These are phyloP conservation scores for Penicillium manginii DNA, from an alignment of 495 filamentous ascomycete species.

Conservation along the genomic window DNA sequence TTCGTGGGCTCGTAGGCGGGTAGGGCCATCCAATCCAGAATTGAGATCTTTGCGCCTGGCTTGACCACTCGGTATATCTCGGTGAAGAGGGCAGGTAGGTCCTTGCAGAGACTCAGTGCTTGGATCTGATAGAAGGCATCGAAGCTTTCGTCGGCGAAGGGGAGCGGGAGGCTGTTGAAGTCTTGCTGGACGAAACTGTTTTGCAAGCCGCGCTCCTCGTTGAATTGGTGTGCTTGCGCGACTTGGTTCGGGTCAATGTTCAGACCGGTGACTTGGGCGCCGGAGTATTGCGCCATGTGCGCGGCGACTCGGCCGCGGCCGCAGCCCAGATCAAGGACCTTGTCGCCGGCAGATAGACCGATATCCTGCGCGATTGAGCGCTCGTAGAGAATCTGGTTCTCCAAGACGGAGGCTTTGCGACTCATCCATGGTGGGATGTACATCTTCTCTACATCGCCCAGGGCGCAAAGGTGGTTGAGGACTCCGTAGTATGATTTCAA, in stretches of 20 bases:
- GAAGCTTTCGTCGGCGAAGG: constrained; percentile 58
- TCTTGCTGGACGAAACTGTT: constrained; percentile 61
- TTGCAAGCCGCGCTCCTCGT: constrained; percentile 46
- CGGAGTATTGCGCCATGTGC: constrained; percentile 60
- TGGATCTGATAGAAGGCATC: constrained; percentile 70
- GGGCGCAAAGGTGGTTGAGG: constrained; percentile 65
- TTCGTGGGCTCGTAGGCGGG: constrained; percentile 59
- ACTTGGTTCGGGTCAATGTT: constrained; percentile 68
- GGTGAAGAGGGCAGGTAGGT: constrained; percentile 52
- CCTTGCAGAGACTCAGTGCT: constrained; percentile 63
- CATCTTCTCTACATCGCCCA: constrained; percentile 72
- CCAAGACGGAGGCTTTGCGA: constrained; percentile 53
- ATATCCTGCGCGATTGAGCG: constrained; percentile 58
- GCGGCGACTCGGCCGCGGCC: constrained; percentile 64
- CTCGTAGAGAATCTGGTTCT: constrained; percentile 63
- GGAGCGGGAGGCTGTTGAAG: constrained; percentile 62
- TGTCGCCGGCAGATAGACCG: constrained; percentile 52
- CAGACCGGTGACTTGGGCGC: constrained; percentile 59
- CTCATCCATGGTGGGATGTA: constrained; percentile 68
- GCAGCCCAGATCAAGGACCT: constrained; percentile 62
- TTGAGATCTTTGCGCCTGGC: constrained; percentile 59
- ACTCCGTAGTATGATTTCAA: constrained; percentile 65
- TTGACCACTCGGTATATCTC: constrained; percentile 62
- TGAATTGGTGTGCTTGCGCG: constrained; percentile 58
- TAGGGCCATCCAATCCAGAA: constrained; percentile 64